A percentile compares a stretch with the other conserved stretches of the same genome.
Evolutionary conservation across 2,329 filamentous ascomycete species (phyloP).

Genomic region (Pseudogymnoascus sp.): DNA sequence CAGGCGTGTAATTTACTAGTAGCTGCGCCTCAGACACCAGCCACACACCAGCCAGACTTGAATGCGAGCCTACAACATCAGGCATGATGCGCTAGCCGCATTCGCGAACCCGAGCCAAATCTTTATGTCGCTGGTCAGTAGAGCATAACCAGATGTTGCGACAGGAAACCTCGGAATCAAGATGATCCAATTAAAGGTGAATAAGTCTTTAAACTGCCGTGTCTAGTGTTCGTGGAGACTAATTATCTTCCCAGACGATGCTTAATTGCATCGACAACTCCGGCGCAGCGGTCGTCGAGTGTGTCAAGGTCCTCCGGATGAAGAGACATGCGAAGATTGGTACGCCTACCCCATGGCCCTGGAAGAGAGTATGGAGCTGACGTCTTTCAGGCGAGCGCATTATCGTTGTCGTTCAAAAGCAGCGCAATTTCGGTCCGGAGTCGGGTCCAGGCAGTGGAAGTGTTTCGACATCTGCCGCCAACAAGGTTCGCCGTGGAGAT

Average conservation of each 20-base stretch:
- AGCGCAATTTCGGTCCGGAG: slow-evolving; percentile 68
- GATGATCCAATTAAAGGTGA: slow-evolving; percentile 89
- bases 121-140: background rate
- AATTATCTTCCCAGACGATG: slow-evolving; percentile 60
- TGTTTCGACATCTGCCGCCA: slow-evolving; percentile 65
- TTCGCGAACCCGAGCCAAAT: slow-evolving; percentile 5
- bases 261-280: slow-evolving; percentile 99
- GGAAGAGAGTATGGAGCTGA: slow-evolving; percentile 12
- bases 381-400: slow-evolving; percentile 75
- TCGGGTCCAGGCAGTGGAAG: slow-evolving; percentile 59
- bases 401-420: slow-evolving; percentile 95
- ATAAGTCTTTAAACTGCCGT: background rate
- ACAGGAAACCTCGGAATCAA: slow-evolving; percentile 33
- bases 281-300: slow-evolving; percentile 93
- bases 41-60: background rate
- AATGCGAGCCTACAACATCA: slow-evolving; percentile 1
- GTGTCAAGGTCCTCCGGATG: slow-evolving; percentile 84
- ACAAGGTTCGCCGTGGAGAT: slow-evolving; percentile 94
- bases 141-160: background rate
- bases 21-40: background rate
- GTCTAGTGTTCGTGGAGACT: background rate
- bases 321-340: slow-evolving; percentile 84
- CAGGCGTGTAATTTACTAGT: slow-evolving; percentile 1
- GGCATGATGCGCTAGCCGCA: background rate
- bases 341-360: slow-evolving; percentile 37